Evolutionary conservation across 1,139 yeast species (phyloP).

Genomic region (Pichia sp.): DNA sequence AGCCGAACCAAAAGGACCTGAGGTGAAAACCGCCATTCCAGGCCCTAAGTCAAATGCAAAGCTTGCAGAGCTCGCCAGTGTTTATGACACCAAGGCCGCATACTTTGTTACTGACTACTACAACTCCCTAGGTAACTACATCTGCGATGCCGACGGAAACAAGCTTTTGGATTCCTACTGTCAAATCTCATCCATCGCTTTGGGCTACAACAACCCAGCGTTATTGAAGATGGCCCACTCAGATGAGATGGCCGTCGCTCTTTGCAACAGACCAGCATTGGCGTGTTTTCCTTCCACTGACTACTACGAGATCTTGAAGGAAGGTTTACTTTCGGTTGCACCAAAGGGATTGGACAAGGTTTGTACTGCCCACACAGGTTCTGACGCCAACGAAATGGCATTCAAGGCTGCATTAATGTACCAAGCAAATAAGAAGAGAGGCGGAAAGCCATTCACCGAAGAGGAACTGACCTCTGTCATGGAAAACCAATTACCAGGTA

Average conservation of each 20-base stretch:
- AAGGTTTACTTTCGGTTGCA: slow-evolving; percentile 60
- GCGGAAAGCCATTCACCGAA: slow-evolving; percentile 46
- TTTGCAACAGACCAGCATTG: slow-evolving; percentile 69
- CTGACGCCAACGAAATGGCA: slow-evolving; percentile 75
- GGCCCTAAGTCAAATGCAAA: slow-evolving; percentile 52
- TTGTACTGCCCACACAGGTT: slow-evolving; percentile 70
- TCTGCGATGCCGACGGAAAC: slow-evolving; percentile 69
- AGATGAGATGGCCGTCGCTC: slow-evolving; percentile 61
- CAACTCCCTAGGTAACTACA: slow-evolving; percentile 64
- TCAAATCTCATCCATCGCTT: slow-evolving; percentile 69
- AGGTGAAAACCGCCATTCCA: slow-evolving; percentile 47
- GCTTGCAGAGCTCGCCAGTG: slow-evolving; percentile 47
- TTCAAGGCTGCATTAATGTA: slow-evolving; percentile 75
- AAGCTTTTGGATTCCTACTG: slow-evolving; percentile 60
- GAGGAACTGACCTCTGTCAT: slow-evolving; percentile 61
- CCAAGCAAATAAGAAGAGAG: slow-evolving; percentile 59
- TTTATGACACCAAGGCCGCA: slow-evolving; percentile 65
- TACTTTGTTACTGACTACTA: slow-evolving; percentile 64
- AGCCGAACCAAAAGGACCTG: slow-evolving; percentile 42
- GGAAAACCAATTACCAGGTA: slow-evolving; percentile 63
- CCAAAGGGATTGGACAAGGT: slow-evolving; percentile 63
- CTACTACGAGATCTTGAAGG: slow-evolving; percentile 43
- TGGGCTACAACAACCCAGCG: slow-evolving; percentile 75
- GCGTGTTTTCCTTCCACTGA: slow-evolving; percentile 70
- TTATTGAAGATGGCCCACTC: slow-evolving; percentile 57